A percentile compares a stretch with the other conserved stretches of the same genome.
Conservation (phyloP, 192 early-diverging fungal species). For the Thamnidium elegans region DNA sequence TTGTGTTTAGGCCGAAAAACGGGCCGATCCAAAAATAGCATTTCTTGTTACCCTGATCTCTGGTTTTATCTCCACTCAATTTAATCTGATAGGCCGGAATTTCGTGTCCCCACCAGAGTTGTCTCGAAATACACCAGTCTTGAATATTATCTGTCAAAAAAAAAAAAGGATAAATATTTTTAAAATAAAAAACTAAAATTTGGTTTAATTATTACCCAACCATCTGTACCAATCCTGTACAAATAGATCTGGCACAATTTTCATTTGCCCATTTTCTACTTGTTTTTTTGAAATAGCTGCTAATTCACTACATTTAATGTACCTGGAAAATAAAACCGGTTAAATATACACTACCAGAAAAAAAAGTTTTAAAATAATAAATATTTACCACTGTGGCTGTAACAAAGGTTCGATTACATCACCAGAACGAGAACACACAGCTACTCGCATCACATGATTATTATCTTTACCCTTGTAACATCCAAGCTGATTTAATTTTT, state of each 20-base stretch:
- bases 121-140: conserved; percentile 98
- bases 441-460: conserved; percentile 75
- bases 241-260: conserved; percentile 70
- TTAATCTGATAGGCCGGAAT: conserved; percentile 84
- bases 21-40: conserved; percentile 3
- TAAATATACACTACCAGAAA: neutral
- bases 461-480: conserved; percentile 75
- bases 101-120: conserved; percentile 98
- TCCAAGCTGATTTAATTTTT: conserved; percentile 58
- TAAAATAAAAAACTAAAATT: neutral
- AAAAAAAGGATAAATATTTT: conserved; percentile 5
- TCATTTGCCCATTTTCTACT: conserved; percentile 61
- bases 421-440: conserved; percentile 73
- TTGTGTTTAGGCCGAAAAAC: neutral
- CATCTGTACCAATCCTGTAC: conserved; percentile 86
- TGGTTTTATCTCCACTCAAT: conserved; percentile 7
- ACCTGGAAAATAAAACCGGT: conserved; percentile 40
- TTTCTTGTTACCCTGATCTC: neutral
- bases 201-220: conserved; percentile 58
- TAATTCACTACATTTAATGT: conserved; percentile 78
- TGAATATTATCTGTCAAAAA: conserved; percentile 61
- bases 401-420: conserved; percentile 95
- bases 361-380: too few species aligned
- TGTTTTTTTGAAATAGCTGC: conserved; percentile 64
- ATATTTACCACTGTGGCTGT: conserved; percentile 86